These are phyloP conservation scores for Pyropia yezoensis DNA, from an alignment of 23 red algal species.

Conservation along the genomic window DNA sequence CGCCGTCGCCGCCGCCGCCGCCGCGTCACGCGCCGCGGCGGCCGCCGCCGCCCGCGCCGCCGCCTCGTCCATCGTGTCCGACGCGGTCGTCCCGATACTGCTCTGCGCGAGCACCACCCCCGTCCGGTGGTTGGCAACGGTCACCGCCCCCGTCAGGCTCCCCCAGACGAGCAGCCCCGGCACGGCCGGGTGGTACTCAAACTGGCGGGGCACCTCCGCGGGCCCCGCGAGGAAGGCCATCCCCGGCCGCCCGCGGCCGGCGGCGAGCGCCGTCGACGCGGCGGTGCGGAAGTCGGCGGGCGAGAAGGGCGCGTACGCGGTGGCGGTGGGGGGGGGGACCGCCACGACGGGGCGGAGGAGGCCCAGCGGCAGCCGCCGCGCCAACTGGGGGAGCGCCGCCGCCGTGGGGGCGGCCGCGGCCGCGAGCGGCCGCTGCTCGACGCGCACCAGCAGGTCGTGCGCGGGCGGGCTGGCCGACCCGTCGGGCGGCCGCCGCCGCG, in stretches of 20 bases:
- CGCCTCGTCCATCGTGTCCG: too few species aligned
- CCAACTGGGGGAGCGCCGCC: too few species aligned
- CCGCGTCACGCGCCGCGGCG: background rate
- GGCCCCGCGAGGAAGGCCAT: constrained; percentile 24
- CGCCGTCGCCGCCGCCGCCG: background rate
- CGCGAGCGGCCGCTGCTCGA: too few species aligned
- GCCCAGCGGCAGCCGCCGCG: too few species aligned
- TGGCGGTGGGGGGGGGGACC: too few species aligned
- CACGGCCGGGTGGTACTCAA: constrained; percentile 86
- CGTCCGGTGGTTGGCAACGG: constrained; percentile 45
- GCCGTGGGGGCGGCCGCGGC: too few species aligned
- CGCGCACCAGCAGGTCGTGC: too few species aligned
- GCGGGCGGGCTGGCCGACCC: too few species aligned
- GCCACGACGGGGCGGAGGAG: too few species aligned
- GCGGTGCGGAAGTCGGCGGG: constrained; percentile 16
- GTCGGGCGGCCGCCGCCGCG: too few species aligned
- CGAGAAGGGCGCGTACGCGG: too few species aligned
- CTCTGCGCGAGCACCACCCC: constrained; percentile 6
- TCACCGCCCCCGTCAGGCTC: constrained; percentile 57
- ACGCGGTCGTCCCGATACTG: too few species aligned
- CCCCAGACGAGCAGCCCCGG: constrained; percentile 67
- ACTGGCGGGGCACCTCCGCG: constrained; percentile 66
- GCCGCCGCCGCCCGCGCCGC: background rate
- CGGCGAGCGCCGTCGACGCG: constrained; percentile 7
- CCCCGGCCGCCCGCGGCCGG: constrained; percentile 27